These are phyloP conservation scores for Boletus patriciae DNA, from an alignment of 768 basidiomycete species.

Conservation along the genomic window DNA sequence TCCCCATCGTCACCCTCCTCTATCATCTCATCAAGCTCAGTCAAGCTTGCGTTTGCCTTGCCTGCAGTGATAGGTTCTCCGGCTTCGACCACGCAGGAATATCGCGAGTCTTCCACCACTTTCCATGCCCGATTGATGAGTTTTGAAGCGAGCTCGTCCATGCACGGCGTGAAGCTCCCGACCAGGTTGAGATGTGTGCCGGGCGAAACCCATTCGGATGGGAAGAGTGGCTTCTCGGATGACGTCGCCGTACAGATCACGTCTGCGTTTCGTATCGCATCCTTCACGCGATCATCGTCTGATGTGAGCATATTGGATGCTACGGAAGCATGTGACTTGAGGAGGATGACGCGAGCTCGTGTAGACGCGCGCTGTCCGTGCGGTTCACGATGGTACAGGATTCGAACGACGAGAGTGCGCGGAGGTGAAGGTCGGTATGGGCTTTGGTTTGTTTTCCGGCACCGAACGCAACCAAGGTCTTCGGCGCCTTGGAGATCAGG, in stretches of 20 bases:
- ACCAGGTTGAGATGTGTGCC: slow-evolving; percentile 74
- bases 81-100: slow-evolving; percentile 72
- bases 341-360: slow-evolving; percentile 37
- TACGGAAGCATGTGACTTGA: slow-evolving; percentile 26
- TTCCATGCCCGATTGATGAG: slow-evolving; percentile 56
- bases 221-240: slow-evolving; percentile 68
- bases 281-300: slow-evolving; percentile 10
- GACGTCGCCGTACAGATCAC: slow-evolving; percentile 79
- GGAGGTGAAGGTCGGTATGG: slow-evolving; percentile 62
- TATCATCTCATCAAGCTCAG: slow-evolving; percentile 72
- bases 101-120: slow-evolving; percentile 72
- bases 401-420: slow-evolving; percentile 53
- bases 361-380: slow-evolving; percentile 48
- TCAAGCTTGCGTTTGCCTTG: slow-evolving; percentile 45
- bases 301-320: slow-evolving; percentile 11
- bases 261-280: slow-evolving; percentile 18
- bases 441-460: slow-evolving; percentile 69
- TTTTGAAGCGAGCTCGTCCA: slow-evolving; percentile 69
- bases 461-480: slow-evolving; percentile 61
- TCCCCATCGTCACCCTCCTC: slow-evolving; percentile 6
- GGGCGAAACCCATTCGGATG: slow-evolving; percentile 56
- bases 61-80: slow-evolving; percentile 69
- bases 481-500: slow-evolving; percentile 44
- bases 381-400: slow-evolving; percentile 66
- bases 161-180: slow-evolving; percentile 78